Evolutionary conservation across 768 basidiomycete genomes (phyloP), one percentile per base, ranked within the genome.

Genomic region (Hypsizygus marmoreus): DNA sequence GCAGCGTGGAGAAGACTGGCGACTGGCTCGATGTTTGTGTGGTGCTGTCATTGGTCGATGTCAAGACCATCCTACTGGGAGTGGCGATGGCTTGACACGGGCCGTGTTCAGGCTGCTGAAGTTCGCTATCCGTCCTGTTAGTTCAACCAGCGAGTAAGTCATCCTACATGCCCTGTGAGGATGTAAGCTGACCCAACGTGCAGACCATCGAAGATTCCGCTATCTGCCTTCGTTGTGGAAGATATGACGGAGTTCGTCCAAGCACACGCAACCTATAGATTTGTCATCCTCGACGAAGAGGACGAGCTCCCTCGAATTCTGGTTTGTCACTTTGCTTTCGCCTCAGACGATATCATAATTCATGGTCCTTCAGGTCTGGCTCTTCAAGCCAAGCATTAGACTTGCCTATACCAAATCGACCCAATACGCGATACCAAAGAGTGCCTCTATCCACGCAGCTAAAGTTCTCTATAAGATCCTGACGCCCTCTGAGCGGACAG

Each of bases 231-330:
- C 65, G 78, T 98, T 23, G 80, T 93, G 10, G 83, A 91, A 50
- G 92, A 97, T 57, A 89, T 98, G 89, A 77, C 79, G 22, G 95
- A 95, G 60, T 86, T 89, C 41, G 87, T 91, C 4, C 86, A 88
- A 43, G 92, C 95, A 1, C 95, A 97, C 61, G 93, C 94, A 1
- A 87, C 88, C 0, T 93, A 97, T 66, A 88, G 94, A 8, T 97
- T 98, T 59, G 77, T 94, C 25, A 68, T 98, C 24, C 72, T 81
- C 12, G 95, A 97, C 48, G 93, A 95, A 53, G 92, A 95, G 58
- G 81, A 86, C 22, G 90, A 91, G 49, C 77, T 74, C 20, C 82
- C 88, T 4, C 74, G 86, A 42, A 75, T 97, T 11, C 70, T 97
- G 51, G 93, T 97, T 43, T 47, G 88, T 71, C 5, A 8, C 31